These are phyloP conservation scores for Aspergillus terreus DNA, from an alignment of 2,329 filamentous ascomycete genomes.

Conservation along the genomic window DNA sequence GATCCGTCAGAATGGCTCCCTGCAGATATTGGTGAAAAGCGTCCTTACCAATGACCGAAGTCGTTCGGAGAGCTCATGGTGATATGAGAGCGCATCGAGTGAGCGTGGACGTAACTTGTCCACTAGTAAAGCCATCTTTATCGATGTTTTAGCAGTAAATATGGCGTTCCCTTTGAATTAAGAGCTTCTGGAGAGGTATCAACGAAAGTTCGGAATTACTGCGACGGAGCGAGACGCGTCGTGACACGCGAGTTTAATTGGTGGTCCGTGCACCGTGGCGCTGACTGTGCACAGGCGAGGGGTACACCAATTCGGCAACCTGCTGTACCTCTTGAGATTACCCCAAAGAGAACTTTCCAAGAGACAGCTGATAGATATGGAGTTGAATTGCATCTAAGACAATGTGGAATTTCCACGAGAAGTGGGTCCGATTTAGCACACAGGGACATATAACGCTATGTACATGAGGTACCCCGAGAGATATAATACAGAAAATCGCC, in stretches of 20 bases:
- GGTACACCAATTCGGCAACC: too few relatives aligned
- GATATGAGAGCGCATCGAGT: constrained; percentile 69
- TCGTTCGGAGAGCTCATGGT: constrained; percentile 80
- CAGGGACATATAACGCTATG: neutral
- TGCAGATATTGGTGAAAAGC: neutral
- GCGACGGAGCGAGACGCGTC: constrained; percentile 28
- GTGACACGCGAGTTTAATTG: constrained; percentile 37
- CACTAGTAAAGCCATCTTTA: constrained; percentile 60
- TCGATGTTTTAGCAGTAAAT: neutral
- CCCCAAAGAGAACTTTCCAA: too few relatives aligned
- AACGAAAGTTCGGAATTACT: constrained; percentile 14
- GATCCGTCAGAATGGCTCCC: neutral
- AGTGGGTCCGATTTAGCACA: too few relatives aligned
- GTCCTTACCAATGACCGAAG: constrained; percentile 72
- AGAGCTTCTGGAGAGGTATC: neutral
- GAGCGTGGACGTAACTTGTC: constrained; percentile 58
- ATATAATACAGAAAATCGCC: constrained; percentile 3
- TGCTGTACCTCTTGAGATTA: too few relatives aligned
- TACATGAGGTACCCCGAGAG: neutral
- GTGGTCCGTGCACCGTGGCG: constrained; percentile 28
- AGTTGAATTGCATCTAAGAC: too few relatives aligned
- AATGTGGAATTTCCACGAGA: too few relatives aligned
- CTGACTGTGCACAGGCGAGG: constrained; percentile 2
- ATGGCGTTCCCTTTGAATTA: neutral
- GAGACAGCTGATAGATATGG: too few relatives aligned